Conservation (phyloP, 2,329 filamentous ascomycete species). For the Chalara sp. region DNA sequence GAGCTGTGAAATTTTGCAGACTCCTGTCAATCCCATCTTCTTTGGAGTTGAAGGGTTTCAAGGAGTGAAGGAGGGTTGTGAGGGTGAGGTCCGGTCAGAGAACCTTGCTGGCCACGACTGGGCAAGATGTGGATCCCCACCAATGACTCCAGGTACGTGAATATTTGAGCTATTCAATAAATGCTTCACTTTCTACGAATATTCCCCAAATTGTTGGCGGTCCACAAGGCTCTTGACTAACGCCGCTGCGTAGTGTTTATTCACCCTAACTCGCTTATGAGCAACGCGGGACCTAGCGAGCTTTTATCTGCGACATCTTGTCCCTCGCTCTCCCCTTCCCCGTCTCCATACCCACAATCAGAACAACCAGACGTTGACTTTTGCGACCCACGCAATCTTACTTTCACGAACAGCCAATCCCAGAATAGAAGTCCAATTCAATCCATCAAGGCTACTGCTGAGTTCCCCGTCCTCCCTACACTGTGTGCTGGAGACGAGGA, state of each 20-base stretch:
- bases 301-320: slow-evolving; percentile 67
- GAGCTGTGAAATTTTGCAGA: slow-evolving; percentile 68
- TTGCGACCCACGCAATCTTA: slow-evolving; percentile 87
- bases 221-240: not conserved
- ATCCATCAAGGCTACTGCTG: slow-evolving; percentile 41
- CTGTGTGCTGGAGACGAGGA: slow-evolving; percentile 59
- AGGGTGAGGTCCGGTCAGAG: slow-evolving; percentile 65
- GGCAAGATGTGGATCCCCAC: slow-evolving; percentile 71
- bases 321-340: slow-evolving; percentile 82
- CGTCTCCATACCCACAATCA: slow-evolving; percentile 68
- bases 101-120: slow-evolving; percentile 69
- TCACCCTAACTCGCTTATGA: slow-evolving; percentile 58
- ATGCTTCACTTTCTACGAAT: not conserved
- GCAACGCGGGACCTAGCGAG: slow-evolving; percentile 54
- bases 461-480: slow-evolving; percentile 59
- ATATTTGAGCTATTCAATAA: not conserved
- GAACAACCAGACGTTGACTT: slow-evolving; percentile 67
- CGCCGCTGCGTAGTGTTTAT: slow-evolving; percentile 47
- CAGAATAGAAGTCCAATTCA: slow-evolving; percentile 13
- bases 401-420: slow-evolving; percentile 50
- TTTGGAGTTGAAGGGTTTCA: slow-evolving; percentile 63
- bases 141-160: slow-evolving; percentile 85
- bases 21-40: slow-evolving; percentile 76
- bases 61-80: slow-evolving; percentile 63
- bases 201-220: no score